Evolutionary conservation across 2,329 filamentous ascomycete genomes (phyloP), one percentile per base, ranked within the genome.

Genomic region (Tolypocladium cylindrosporum): DNA sequence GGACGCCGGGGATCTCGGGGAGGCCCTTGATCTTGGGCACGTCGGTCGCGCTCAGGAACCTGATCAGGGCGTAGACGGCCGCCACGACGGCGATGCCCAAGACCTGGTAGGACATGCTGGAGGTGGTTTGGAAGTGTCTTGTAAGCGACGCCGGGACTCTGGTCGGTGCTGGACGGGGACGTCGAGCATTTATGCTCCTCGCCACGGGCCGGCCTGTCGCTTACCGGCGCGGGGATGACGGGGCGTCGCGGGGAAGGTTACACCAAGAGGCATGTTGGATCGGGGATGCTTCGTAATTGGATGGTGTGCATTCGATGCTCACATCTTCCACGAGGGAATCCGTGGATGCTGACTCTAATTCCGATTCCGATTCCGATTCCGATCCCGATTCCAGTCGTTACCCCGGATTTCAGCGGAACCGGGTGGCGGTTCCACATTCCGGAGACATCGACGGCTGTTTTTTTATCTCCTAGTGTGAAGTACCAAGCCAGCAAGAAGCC

Each of bases 1-100:
- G 84, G 5, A 85, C 67, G 0, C 83, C 84, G 0, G 84, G 83
- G 48, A 86, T 78, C 63, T 86, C 82, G 2, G 83, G 82, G 1
- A 86, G 70, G 7, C 77, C 78, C 63, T 85, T 85, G 68, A 86
- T 84, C 65, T 82, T 83, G 6, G 83, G 79, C 0, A 76, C 71
- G 61, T 86, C 82, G 2, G 83, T 86, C 1, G 66, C 64, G 55
- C 74, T 75, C n/a, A 77, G 66, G 41, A 71, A 65, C 34, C 62
- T 68, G 55, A 69, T 41, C 21, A 70, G 11, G 52, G 65, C 39
- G 57, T 67, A 69, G 39, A 61, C 8, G 39, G 53, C 57, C 3
- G 57, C 60, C 27, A 61, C 56, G 37, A 63, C 27, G 54, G 58
- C 62, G 27, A 62, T 50, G 34, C 58, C 61, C 24, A 66, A 34